Evolutionary conservation across 1,139 yeast species (phyloP).

Genomic region (Blastobotrys buckinghamii): DNA sequence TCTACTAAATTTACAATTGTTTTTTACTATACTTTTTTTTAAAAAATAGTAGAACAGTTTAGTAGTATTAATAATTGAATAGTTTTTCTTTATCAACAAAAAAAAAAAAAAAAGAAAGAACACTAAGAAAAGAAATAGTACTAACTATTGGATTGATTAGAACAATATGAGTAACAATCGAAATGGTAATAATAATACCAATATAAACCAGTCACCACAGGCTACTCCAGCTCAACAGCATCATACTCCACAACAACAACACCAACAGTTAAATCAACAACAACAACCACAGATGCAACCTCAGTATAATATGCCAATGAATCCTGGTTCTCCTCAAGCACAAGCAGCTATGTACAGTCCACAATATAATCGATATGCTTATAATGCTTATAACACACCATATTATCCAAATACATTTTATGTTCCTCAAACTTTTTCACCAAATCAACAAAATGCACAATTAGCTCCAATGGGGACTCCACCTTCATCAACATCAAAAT

Average conservation of each 20-base stretch:
- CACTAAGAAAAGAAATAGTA: too few relatives aligned
- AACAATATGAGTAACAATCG: constrained; percentile 3
- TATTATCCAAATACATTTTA: neutral
- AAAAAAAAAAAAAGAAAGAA: too few relatives aligned
- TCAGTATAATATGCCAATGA: constrained; percentile 1
- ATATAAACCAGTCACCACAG: neutral
- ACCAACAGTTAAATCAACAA: neutral
- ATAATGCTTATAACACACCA: neutral
- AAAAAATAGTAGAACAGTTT: too few relatives aligned
- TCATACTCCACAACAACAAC: constrained; percentile 1
- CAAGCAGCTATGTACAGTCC: neutral
- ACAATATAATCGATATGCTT: neutral
- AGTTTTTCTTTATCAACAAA: too few relatives aligned
- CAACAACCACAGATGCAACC: neutral
- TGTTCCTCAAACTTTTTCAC: neutral
- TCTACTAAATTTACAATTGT: too few relatives aligned
- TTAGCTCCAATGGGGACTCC: neutral
- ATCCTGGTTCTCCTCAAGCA: neutral
- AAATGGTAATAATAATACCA: constrained; percentile 1
- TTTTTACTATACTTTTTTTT: too few relatives aligned
- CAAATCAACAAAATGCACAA: constrained; percentile 4
- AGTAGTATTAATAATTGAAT: too few relatives aligned
- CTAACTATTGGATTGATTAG: too few relatives aligned
- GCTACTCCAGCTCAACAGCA: neutral
- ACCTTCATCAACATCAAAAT: constrained; percentile 10